Conservation (phyloP, 495 filamentous ascomycete species). For the Aspergillus conjunctus region DNA sequence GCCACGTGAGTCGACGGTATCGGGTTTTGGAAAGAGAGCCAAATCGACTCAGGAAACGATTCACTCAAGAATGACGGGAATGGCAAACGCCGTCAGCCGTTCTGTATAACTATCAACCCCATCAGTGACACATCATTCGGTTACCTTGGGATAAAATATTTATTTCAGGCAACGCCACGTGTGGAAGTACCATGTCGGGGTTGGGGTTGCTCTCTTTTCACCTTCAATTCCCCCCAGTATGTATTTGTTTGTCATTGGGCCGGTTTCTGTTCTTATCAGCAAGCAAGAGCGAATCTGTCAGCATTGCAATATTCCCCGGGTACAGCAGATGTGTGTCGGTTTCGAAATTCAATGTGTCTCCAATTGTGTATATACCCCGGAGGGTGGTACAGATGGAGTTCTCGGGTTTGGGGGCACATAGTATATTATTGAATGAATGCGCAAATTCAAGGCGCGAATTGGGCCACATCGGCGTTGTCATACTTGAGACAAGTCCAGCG, state of each 20-base stretch:
- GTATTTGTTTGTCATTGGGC: slow-evolving; percentile 12
- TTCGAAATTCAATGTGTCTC: neutral
- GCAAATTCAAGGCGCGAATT: slow-evolving; percentile 1
- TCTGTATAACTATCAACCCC: neutral
- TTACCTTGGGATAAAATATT: slow-evolving; percentile 1
- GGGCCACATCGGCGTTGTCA: slow-evolving; percentile 9
- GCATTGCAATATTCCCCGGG: slow-evolving; percentile 8
- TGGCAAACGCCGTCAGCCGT: neutral
- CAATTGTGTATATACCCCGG: neutral
- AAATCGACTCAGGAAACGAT: slow-evolving; percentile 46
- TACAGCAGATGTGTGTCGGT: neutral
- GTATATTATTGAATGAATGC: neutral
- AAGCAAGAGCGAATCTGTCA: slow-evolving; percentile 6
- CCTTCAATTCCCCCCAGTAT: slow-evolving; percentile 1
- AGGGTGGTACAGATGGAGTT: neutral
- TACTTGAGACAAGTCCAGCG: neutral
- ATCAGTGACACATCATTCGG: neutral
- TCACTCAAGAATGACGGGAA: slow-evolving; percentile 23
- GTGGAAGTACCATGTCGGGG: slow-evolving; percentile 12
- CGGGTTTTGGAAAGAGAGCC: slow-evolving; percentile 46
- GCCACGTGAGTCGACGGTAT: slow-evolving; percentile 43
- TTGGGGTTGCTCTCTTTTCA: slow-evolving; percentile 4
- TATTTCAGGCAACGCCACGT: slow-evolving; percentile 17
- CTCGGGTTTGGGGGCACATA: neutral
- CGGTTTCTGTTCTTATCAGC: slow-evolving; percentile 14